Percentiles rank a stretch among this genome's conserved stretches.
phyloP scores from a whole-genome alignment of 2,329 filamentous ascomycete genomes.

The Huntiella bhutanensis region DNA sequence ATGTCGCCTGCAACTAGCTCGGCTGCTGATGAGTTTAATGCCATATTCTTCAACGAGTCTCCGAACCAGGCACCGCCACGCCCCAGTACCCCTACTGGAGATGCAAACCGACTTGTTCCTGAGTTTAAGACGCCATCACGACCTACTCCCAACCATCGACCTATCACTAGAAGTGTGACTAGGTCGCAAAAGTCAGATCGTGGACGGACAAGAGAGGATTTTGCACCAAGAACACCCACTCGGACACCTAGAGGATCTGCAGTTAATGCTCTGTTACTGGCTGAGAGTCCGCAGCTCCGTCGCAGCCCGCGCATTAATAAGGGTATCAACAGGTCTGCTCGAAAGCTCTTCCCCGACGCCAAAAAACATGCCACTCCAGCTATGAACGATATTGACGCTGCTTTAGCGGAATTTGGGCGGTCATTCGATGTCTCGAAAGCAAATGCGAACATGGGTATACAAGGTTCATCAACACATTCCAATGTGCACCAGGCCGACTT shows the following conservation, averaged over 20 bases:
- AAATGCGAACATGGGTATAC: too few species aligned
- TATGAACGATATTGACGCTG: slow-evolving; percentile 11
- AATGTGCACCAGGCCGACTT: too few species aligned
- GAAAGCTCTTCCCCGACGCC: slow-evolving; percentile 4
- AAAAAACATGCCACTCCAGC: slow-evolving; percentile 1
- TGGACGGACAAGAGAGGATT: slow-evolving; percentile 24
- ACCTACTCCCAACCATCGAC: slow-evolving; percentile 41
- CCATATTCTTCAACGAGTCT: slow-evolving; percentile 35
- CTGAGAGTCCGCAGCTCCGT: slow-evolving; percentile 20
- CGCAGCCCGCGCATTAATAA: slow-evolving; percentile 23
- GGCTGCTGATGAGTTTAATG: slow-evolving; percentile 28
- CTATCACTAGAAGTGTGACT: slow-evolving; percentile 41
- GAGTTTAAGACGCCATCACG: slow-evolving; percentile 43
- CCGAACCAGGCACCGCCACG: slow-evolving; percentile 24
- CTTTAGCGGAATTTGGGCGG: slow-evolving; percentile 8
- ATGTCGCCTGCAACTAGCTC: neutral
- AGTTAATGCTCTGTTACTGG: slow-evolving; percentile 13
- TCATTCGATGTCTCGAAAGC: slow-evolving; percentile 1
- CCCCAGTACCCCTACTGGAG: slow-evolving; percentile 24
- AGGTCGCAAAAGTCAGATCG: slow-evolving; percentile 32
- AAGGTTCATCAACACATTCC: too few species aligned
- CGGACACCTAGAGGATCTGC: slow-evolving; percentile 22
- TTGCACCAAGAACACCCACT: slow-evolving; percentile 31
- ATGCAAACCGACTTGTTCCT: slow-evolving; percentile 18
- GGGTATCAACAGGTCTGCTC: neutral